These are phyloP conservation scores for Zygnema cylindricum DNA, from an alignment of 139 green algal genomes.

Conservation along the genomic window DNA sequence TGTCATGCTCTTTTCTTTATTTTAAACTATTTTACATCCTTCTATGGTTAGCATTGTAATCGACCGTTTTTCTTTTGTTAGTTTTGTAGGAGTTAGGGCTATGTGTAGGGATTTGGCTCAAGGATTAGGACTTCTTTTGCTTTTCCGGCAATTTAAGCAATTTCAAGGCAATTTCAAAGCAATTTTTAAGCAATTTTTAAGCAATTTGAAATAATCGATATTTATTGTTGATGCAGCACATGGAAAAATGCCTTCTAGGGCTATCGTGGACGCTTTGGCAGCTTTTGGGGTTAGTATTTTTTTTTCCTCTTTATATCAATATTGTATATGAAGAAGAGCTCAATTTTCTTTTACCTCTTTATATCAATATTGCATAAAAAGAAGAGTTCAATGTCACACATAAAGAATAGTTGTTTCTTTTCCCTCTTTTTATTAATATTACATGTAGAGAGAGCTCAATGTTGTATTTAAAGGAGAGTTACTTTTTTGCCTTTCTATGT, in stretches of 20 bases:
- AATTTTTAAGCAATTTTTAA: not conserved
- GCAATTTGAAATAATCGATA: not conserved
- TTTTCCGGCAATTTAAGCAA: not conserved
- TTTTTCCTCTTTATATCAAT: too few species aligned
- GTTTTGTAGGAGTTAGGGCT: not conserved
- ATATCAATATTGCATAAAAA: too few species aligned
- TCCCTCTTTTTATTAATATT: too few species aligned
- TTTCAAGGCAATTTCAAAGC: not conserved
- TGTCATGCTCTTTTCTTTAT: not conserved
- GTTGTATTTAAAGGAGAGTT: too few species aligned
- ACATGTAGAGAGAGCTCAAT: too few species aligned
- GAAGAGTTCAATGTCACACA: too few species aligned
- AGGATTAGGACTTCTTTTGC: not conserved
- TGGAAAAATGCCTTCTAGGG: constrained; percentile 13
- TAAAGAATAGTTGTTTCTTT: too few species aligned
- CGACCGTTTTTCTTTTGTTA: not conserved
- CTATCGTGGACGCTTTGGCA: constrained; percentile 30
- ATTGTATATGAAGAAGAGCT: too few species aligned
- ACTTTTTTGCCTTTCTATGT: too few species aligned
- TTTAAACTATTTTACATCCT: not conserved
- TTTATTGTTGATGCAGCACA: not conserved
- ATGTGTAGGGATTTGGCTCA: constrained; percentile 5
- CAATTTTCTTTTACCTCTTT: too few species aligned
- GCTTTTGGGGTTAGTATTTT: constrained; percentile 42
- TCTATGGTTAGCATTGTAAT: not conserved